Conservation (phyloP, 139 green algal species). For the Trebouxia sp. region DNA sequence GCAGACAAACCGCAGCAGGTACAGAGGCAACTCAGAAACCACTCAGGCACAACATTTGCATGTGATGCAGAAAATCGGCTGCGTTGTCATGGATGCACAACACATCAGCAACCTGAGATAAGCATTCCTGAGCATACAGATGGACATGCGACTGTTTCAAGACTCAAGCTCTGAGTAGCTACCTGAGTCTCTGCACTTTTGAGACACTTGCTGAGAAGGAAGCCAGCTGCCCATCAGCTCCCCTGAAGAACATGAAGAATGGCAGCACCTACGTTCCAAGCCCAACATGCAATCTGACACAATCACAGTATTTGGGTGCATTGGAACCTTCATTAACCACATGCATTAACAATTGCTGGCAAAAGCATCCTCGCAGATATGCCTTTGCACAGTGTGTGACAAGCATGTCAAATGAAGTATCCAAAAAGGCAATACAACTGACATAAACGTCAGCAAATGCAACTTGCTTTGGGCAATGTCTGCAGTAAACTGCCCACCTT, state of each 20-base stretch:
- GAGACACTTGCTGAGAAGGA: slow-evolving; percentile 74
- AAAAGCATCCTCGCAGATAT: neutral
- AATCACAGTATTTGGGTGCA: neutral
- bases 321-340: neutral
- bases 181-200: slow-evolving; percentile 65
- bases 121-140: too few species aligned
- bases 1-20: neutral
- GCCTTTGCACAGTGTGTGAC: neutral
- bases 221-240: slow-evolving; percentile 73
- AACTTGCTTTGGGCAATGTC: neutral
- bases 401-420: neutral
- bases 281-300: neutral
- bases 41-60: neutral
- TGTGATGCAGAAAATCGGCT: neutral
- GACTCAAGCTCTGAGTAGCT: too few species aligned
- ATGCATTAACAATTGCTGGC: neutral
- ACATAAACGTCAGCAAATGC: too few species aligned
- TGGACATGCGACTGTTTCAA: too few species aligned
- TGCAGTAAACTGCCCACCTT: slow-evolving; percentile 53
- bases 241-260: slow-evolving; percentile 94
- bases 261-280: slow-evolving; percentile 76
- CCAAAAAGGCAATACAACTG: neutral
- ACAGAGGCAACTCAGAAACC: neutral
- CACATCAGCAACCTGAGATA: too few species aligned
- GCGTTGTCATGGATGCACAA: neutral